Conservation (phyloP, 805 yeast species). For the Kregervanrija pseudodelftensis region DNA sequence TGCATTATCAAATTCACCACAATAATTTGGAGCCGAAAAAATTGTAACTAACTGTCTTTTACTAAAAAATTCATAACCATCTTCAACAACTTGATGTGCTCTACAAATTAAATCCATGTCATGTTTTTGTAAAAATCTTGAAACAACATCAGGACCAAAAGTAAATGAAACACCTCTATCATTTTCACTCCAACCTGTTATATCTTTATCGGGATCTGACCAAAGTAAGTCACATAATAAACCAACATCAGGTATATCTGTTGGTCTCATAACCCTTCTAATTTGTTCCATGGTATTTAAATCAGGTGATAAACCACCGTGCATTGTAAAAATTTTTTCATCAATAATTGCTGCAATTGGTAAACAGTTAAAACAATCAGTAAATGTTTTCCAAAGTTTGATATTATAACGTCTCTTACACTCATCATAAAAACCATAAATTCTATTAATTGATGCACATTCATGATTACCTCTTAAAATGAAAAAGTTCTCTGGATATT, state of each 20-base stretch:
- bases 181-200: conserved; percentile 98
- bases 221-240: conserved; percentile 91
- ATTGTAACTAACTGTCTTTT: conserved; percentile 94
- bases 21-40: conserved; percentile 95
- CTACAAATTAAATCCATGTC: conserved; percentile 97
- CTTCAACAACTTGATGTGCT: conserved; percentile 99
- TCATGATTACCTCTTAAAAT: conserved; percentile 97
- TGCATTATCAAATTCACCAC: conserved; percentile 98
- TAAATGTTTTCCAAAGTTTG: conserved; percentile 97
- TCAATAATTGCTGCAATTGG: conserved; percentile 98
- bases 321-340: conserved; percentile 98
- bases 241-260: conserved; percentile 98
- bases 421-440: conserved; percentile 97
- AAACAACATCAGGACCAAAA: conserved; percentile 99
- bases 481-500: conserved; percentile 96
- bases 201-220: conserved; percentile 98
- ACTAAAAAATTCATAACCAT: conserved; percentile 95
- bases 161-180: conserved; percentile 98
- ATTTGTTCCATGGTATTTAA: conserved; percentile 97
- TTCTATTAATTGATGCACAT: conserved; percentile 96
- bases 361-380: conserved; percentile 96
- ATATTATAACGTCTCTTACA: conserved; percentile 97
- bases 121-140: conserved; percentile 91
- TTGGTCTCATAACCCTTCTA: conserved; percentile 98
- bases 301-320: conserved; percentile 97